These are phyloP conservation scores for Lasiodiplodia sp. DNA, from an alignment of 2,329 filamentous ascomycete species.

Conservation along the genomic window DNA sequence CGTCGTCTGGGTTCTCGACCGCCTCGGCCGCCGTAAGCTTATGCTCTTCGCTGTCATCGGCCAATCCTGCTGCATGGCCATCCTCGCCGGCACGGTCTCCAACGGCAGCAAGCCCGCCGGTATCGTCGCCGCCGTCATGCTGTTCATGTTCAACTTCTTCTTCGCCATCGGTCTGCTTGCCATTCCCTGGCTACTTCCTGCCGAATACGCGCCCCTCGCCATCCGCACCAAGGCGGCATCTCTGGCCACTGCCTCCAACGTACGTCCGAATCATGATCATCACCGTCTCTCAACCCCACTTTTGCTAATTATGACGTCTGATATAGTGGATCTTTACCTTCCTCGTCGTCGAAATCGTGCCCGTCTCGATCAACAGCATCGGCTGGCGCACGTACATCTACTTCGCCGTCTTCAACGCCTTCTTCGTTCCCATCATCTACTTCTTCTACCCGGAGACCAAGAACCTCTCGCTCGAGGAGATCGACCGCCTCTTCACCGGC, in stretches of 20 bases:
- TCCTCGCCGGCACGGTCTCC: constrained; percentile 46
- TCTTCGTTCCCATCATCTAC: constrained; percentile 54
- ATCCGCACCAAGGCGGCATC: constrained; percentile 49
- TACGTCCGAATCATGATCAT: constrained; percentile 38
- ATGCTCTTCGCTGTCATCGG: constrained; percentile 44
- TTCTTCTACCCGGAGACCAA: constrained; percentile 63
- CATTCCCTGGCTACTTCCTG: constrained; percentile 43
- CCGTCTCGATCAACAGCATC: constrained; percentile 46
- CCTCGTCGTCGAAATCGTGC: constrained; percentile 49
- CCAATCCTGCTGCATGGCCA: constrained; percentile 51
- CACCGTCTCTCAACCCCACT: constrained; percentile 30
- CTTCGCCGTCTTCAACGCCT: constrained; percentile 34
- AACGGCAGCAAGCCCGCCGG: constrained; percentile 46
- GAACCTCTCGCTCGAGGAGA: constrained; percentile 59
- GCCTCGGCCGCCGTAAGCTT: constrained; percentile 40
- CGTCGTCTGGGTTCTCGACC: constrained; percentile 48
- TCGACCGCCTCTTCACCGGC: constrained; percentile 58
- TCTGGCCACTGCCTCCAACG: constrained; percentile 47
- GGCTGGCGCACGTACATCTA: constrained; percentile 37
- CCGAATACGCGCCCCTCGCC: constrained; percentile 51
- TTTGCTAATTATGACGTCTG: constrained; percentile 34
- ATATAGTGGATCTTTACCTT: constrained; percentile 42
- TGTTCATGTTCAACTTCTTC: constrained; percentile 48
- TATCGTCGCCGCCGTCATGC: constrained; percentile 55
- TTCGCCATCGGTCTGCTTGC: constrained; percentile 42